A percentile compares a stretch with the other conserved stretches of the same genome.
These are phyloP conservation scores for Centrapalus pauciflorus DNA, from an alignment of 129 eudicot genomes.

Conservation along the genomic window DNA sequence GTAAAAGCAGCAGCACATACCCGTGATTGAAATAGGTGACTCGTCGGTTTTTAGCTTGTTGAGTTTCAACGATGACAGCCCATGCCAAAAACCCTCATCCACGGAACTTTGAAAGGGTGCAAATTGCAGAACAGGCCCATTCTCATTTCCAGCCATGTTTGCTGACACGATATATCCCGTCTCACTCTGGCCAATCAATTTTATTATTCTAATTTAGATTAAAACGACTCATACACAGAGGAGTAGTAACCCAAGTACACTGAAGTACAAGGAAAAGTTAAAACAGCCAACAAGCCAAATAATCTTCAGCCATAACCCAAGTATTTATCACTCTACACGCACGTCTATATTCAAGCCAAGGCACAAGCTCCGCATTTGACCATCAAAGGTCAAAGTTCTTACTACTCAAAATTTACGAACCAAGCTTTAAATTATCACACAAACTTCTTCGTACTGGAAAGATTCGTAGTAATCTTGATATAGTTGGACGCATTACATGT, in stretches of 20 bases:
- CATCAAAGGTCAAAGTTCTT: too few species aligned
- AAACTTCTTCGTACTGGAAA: not conserved
- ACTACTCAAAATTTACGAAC: not conserved
- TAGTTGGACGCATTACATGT: not conserved
- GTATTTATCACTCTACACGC: not conserved
- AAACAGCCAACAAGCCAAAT: not conserved
- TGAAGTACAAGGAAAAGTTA: not conserved
- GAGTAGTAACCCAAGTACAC: not conserved
- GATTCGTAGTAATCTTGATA: not conserved
- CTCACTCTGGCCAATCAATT: conserved; percentile 8
- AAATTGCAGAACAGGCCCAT: conserved; percentile 56
- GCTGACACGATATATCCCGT: not conserved
- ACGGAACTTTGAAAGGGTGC: conserved; percentile 66
- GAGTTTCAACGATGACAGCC: conserved; percentile 79
- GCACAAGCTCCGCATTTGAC: too few species aligned
- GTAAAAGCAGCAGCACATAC: conserved; percentile 24
- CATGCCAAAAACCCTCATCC: conserved; percentile 97
- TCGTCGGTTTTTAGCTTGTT: conserved; percentile 78
- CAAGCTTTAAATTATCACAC: not conserved
- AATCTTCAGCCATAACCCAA: not conserved
- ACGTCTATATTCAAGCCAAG: too few species aligned
- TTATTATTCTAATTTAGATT: not conserved
- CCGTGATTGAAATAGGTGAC: conserved; percentile 74
- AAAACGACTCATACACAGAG: not conserved
- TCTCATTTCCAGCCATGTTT: conserved; percentile 42